Conservation (phyloP, 2,329 filamentous ascomycete species). For the Lachnellula cervina region DNA sequence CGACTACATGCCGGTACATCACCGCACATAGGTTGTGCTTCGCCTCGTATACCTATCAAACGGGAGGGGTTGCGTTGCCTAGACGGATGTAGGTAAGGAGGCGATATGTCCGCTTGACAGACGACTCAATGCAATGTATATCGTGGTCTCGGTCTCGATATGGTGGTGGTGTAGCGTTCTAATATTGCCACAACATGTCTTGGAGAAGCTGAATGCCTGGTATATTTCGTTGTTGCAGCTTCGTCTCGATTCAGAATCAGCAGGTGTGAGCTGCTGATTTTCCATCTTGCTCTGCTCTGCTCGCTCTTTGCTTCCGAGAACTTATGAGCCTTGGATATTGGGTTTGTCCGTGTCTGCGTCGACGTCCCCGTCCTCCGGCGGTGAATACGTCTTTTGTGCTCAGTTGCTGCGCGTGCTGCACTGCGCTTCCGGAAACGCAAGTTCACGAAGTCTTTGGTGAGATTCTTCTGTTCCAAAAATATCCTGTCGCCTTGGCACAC, state of each 20-base stretch:
- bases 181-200: neutral
- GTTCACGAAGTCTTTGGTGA: too few species aligned
- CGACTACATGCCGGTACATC: neutral
- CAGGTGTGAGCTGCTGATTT: neutral
- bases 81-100: constrained; percentile 1
- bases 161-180: neutral
- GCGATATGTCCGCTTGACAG: neutral
- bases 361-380: neutral
- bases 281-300: too few species aligned
- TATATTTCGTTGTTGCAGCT: too few species aligned
- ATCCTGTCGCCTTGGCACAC: too few species aligned
- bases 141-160: neutral
- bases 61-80: constrained; percentile 11
- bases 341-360: neutral
- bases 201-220: too few species aligned
- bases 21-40: constrained; percentile 4
- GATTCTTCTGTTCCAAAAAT: too few species aligned
- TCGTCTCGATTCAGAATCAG: too few species aligned
- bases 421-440: too few species aligned
- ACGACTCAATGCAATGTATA: neutral
- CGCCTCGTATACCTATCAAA: too few species aligned
- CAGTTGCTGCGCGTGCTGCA: too few species aligned
- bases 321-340: neutral
- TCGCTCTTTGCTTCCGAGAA: too few species aligned
- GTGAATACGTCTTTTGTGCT: neutral